A percentile compares a stretch with the other conserved stretches of the same genome.
Evolutionary conservation across 1,284 basidiomycete species (phyloP).

Genomic region (Ustilago sp.): DNA sequence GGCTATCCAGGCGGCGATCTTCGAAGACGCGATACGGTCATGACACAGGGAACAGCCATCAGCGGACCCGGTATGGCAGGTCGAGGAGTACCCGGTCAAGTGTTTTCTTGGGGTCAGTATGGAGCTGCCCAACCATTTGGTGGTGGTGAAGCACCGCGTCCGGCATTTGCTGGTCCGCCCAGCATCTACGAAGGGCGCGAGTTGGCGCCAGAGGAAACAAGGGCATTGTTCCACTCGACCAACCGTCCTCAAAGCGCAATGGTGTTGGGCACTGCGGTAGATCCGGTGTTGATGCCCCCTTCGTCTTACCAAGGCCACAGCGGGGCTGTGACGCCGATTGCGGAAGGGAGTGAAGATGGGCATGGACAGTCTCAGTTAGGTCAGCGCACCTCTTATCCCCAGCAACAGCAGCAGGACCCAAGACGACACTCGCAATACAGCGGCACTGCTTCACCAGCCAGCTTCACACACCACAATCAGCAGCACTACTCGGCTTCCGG

Average conservation of each 20-base stretch:
- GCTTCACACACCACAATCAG: background rate
- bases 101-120: constrained; percentile 57
- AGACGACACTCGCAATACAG: constrained; percentile 24
- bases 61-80: constrained; percentile 64
- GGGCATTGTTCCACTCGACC: constrained; percentile 53
- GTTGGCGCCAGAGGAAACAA: constrained; percentile 45
- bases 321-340: constrained; percentile 39
- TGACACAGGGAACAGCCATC: constrained; percentile 55
- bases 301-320: constrained; percentile 40
- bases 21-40: constrained; percentile 58
- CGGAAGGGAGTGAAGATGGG: constrained; percentile 34
- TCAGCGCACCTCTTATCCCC: constrained; percentile 20
- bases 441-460: constrained; percentile 6
- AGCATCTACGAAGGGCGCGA: constrained; percentile 58
- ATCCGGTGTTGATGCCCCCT: constrained; percentile 35
- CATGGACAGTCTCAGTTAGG: constrained; percentile 11
- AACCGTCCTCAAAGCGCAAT: constrained; percentile 50
- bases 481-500: constrained; percentile 16
- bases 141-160: constrained; percentile 31
- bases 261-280: constrained; percentile 32
- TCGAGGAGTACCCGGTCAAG: constrained; percentile 60
- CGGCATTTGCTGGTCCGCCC: constrained; percentile 58
- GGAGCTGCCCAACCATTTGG: constrained; percentile 55
- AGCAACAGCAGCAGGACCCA: constrained; percentile 17
- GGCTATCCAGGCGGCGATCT: constrained; percentile 45